phyloP scores from a whole-genome alignment of 2,329 filamentous ascomycete species.

The Aspergillus ustus region DNA sequence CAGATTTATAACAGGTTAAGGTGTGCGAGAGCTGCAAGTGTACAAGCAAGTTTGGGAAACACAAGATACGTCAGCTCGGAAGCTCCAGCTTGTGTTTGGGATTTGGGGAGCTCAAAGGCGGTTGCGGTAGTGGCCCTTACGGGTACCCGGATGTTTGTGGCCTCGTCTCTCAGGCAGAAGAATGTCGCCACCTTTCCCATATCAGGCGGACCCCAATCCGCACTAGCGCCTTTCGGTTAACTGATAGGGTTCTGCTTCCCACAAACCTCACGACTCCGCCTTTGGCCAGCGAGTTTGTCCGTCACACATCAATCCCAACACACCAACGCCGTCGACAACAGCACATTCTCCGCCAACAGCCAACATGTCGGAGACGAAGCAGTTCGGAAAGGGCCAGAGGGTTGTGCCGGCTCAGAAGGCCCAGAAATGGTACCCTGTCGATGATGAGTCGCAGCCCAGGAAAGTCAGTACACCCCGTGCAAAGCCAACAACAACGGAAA shows the following conservation, averaged over 20 bases:
- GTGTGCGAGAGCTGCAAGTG: slow-evolving; percentile 1
- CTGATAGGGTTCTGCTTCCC: slow-evolving; percentile 47
- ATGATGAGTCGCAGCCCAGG: slow-evolving; percentile 86
- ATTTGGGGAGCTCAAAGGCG: slow-evolving; percentile 11
- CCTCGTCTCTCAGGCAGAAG: slow-evolving; percentile 18
- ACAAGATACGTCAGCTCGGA: slow-evolving; percentile 34
- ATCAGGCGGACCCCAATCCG: slow-evolving; percentile 33
- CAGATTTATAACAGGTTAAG: not conserved
- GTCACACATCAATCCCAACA: slow-evolving; percentile 47
- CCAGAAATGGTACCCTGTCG: slow-evolving; percentile 98
- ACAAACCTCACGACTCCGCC: slow-evolving; percentile 49
- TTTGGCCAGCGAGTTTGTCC: slow-evolving; percentile 42
- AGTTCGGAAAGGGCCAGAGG: slow-evolving; percentile 96
- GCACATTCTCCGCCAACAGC: slow-evolving; percentile 48
- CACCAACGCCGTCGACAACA: slow-evolving; percentile 49
- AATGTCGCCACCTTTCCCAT: slow-evolving; percentile 16
- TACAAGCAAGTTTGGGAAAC: slow-evolving; percentile 22
- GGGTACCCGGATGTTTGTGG: not conserved
- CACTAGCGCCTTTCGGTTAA: slow-evolving; percentile 46
- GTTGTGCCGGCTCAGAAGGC: slow-evolving; percentile 91
- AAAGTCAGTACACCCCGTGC: slow-evolving; percentile 73
- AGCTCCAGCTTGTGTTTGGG: slow-evolving; percentile 13
- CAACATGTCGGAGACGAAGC: slow-evolving; percentile 77
- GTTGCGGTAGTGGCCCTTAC: slow-evolving; percentile 17
- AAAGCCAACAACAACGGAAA: slow-evolving; percentile 3